Evolutionary conservation across 1,139 yeast genomes (phyloP).

Genomic region (Magnusiomyces magnusii): DNA sequence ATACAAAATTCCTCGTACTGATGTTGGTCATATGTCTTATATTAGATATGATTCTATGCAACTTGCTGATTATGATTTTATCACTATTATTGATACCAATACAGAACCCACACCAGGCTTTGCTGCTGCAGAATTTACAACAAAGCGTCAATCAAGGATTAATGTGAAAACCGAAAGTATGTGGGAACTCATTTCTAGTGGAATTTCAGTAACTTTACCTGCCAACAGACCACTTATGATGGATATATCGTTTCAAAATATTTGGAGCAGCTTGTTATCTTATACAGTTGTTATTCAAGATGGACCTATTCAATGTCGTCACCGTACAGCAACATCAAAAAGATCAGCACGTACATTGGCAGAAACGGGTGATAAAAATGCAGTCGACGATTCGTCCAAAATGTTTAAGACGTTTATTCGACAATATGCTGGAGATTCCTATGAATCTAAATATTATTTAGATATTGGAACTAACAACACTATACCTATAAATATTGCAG

Average conservation of each 20-base stretch:
- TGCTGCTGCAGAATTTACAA: constrained; percentile 26
- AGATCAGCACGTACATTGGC: background rate
- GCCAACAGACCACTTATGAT: constrained; percentile 41
- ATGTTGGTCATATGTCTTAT: constrained; percentile 41
- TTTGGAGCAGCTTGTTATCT: constrained; percentile 57
- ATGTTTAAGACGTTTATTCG: constrained; percentile 56
- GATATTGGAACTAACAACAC: constrained; percentile 31
- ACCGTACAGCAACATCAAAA: background rate
- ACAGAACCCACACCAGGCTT: constrained; percentile 26
- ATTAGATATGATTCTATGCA: constrained; percentile 34
- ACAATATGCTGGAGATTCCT: constrained; percentile 59
- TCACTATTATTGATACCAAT: constrained; percentile 39
- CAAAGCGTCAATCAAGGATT: constrained; percentile 31
- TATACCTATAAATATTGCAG: constrained; percentile 46
- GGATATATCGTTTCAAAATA: constrained; percentile 45
- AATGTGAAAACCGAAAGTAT: constrained; percentile 23
- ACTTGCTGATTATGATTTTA: constrained; percentile 39
- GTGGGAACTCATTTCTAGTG: constrained; percentile 21
- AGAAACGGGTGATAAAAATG: background rate
- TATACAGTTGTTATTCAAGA: constrained; percentile 37
- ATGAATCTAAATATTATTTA: constrained; percentile 72
- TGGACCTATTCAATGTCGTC: constrained; percentile 11
- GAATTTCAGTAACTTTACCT: constrained; percentile 34
- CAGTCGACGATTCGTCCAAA: constrained; percentile 13
- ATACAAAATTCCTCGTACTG: constrained; percentile 22